phyloP scores from a whole-genome alignment of 352 stramenopile genomes.

The Plasmopara viticola region DNA sequence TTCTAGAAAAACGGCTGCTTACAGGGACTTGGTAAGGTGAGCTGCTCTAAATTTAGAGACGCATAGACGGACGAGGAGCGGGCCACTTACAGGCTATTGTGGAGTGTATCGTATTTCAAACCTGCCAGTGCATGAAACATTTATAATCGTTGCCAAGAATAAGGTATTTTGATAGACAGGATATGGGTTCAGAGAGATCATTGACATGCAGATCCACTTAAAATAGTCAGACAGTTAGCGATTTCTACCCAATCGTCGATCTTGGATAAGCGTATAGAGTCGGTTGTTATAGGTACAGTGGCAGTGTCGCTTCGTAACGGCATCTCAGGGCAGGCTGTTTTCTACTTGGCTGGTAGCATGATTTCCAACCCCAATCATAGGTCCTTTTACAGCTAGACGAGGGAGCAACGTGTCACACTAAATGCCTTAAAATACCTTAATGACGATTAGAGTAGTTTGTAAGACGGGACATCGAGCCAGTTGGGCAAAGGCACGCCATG shows the following conservation, averaged over 20 bases:
- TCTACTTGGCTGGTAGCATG: neutral
- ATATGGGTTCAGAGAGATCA: neutral
- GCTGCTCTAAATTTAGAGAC: constrained; percentile 17
- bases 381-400: neutral
- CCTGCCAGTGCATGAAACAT: neutral
- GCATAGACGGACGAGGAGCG: constrained; percentile 12
- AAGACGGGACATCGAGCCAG: too few relatives aligned
- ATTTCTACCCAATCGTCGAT: constrained; percentile 7
- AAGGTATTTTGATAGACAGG: neutral
- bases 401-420: neutral
- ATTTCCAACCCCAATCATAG: neutral
- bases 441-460: neutral
- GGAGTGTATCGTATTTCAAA: constrained; percentile 2
- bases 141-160: neutral
- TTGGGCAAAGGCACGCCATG: too few relatives aligned
- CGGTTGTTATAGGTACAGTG: neutral
- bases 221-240: constrained; percentile 19
- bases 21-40: constrained; percentile 20
- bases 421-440: neutral
- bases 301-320: constrained; percentile 11
- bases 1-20: constrained; percentile 24
- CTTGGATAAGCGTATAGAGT: constrained; percentile 4
- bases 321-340: constrained; percentile 4
- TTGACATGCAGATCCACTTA: constrained; percentile 13
- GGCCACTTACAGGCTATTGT: neutral